Evolutionary conservation across 1,284 basidiomycete genomes (phyloP).

Genomic region (Ganoderma lingzhi): DNA sequence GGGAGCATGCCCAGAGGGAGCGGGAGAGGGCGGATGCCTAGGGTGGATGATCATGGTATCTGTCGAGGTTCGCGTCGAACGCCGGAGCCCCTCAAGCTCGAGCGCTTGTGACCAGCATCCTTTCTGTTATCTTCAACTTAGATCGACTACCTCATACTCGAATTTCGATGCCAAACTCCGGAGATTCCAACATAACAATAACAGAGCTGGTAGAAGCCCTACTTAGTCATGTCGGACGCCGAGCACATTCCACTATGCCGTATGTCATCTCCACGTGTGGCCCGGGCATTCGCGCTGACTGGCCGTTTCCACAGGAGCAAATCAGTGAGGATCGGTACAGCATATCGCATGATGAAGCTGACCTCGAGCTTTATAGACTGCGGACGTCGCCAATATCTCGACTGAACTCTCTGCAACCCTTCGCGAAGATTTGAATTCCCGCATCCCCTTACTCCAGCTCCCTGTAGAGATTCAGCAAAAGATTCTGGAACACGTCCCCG

Average conservation of each 20-base stretch:
- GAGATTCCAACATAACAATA: neutral
- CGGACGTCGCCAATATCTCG: neutral
- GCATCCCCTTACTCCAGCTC: neutral
- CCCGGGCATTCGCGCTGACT: neutral
- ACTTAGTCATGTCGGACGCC: neutral
- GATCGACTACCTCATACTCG: neutral
- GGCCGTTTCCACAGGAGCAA: neutral
- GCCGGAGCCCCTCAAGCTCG: no score
- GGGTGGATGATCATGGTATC: no score
- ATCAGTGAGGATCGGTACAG: neutral
- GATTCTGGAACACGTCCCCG: neutral
- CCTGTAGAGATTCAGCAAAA: slow-evolving; percentile 1
- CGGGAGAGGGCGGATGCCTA: no score
- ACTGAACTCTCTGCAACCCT: neutral
- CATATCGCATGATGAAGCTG: neutral
- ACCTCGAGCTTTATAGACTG: neutral
- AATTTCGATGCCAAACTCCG: neutral
- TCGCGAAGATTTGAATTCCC: neutral
- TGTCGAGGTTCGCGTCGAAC: no score
- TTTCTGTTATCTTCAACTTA: neutral
- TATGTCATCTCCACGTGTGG: neutral
- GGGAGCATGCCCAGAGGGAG: no score
- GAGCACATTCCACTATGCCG: neutral
- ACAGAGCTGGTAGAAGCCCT: neutral
- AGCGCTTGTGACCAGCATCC: neutral